Evolutionary conservation across 1,284 basidiomycete genomes (phyloP), one percentile per base, ranked within the genome.

Genomic region (Boletus smithii): DNA sequence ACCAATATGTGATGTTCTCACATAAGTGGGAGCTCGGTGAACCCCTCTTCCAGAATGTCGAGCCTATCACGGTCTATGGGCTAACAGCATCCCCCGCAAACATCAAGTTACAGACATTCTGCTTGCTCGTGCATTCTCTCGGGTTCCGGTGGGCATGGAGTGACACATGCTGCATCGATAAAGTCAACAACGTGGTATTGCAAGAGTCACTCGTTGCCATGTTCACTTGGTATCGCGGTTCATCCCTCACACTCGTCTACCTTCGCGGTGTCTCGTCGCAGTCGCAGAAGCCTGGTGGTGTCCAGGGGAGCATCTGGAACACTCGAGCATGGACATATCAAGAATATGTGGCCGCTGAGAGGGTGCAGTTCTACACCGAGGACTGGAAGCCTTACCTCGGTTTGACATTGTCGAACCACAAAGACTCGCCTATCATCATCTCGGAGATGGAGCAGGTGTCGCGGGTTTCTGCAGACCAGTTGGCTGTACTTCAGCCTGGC

Each of bases 381-480:
- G 53, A 53, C 13, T 53, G 54, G 54, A 33, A 53, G 11, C 54
- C 37, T 1, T 56, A 56, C 30, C 39, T 53, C 7, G 54, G 34
- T 1, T 11, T 54, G 14, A 9, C 34, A 8, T 22, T n/a, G 3
- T 13, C 9, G 24, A 56, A 54, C 17, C 51, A 54, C 33, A 56
- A 57, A 17, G 44, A 43, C 2, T 54, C 51, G 0, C 31, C 50
- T 0, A 3, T 9, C 0, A 36, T 55, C 13, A 10, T 36, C n/a
- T 22, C n/a, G 1, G 53, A 58, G 29, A 44, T 56, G 35, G 41
- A 13, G 18, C 33, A 34, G 33, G 18, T 8, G 14, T 34, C 14
- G 8, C 14, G 14, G 4, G 29, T 41, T 3, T 41, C 36, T 10
- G 24, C 14, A 22, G 20, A 51, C 22, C 18, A 54, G 4, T 10